phyloP scores from a whole-genome alignment of 257 asterid species.

The Solanum sitiens region DNA sequence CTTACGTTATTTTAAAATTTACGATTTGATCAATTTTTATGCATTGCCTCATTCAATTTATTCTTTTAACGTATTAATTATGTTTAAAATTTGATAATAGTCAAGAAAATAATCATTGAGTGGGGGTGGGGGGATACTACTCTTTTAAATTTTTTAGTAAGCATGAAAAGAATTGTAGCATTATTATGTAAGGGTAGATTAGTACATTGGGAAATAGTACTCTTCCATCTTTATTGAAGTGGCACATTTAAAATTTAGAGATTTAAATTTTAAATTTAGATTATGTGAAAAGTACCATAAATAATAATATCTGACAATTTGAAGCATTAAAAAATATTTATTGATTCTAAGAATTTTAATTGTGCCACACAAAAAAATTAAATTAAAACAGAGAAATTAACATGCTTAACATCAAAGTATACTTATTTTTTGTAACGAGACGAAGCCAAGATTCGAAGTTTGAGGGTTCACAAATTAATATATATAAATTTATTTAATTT shows the following conservation, averaged over 20 bases:
- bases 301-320: no score
- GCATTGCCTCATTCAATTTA: fast-evolving
- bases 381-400: no score
- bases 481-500: no score
- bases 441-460: fast-evolving
- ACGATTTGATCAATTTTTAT: not conserved
- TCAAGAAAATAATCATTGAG: no score
- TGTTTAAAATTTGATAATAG: no score
- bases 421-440: not conserved
- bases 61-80: no score
- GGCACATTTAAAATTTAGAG: no score
- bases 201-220: not conserved
- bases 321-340: no score
- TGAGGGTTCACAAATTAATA: no score
- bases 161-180: not conserved
- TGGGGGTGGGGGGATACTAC: not conserved
- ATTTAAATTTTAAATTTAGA: no score
- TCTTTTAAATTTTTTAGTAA: not conserved
- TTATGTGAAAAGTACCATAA: no score
- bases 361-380: not conserved
- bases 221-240: not conserved
- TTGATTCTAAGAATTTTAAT: not conserved
- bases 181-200: not conserved
- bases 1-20: not conserved
- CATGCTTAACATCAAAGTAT: not conserved